Base-by-base conservation (phyloP, 768 basidiomycete genomes). In the Rhizopogon rudus region DNA sequence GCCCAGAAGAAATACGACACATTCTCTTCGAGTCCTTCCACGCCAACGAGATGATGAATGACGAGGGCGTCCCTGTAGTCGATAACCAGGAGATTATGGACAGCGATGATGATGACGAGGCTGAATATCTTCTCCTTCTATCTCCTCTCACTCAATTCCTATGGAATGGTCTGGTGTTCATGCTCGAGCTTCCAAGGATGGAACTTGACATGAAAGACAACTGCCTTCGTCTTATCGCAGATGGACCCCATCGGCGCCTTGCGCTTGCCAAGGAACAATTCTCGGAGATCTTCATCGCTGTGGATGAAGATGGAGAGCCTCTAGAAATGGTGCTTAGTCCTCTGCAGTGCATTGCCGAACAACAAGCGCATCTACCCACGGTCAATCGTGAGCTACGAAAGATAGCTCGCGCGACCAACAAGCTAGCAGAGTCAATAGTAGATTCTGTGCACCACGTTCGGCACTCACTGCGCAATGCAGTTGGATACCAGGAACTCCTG, bases 371-470 rank as follows among this genome's bases (percentile, higher is more conserved):
- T 65, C 80, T 96, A 39, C 93, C 97, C 1, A 73, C 75, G 29
- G 91, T 99, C 58, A 95, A 96, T 65, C 81, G 86, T 45, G 93
- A 98, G 72, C 72, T 98, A 52, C 82, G 88, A 58, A 94, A 92
- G 71, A 98, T 98, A 57, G 81, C 82, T n/a, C 83, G 91, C 25
- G 88, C 93, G 4, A 91, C 91, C 17, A 93, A 89, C 64, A 82
- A 91, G 31, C 77, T 99, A 25, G 93, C 94, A 5, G 93, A 98
- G 69, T 89, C 88, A 6, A 94, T 98, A 61, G 87, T 97, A 39
- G 86, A 91, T 59, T 96, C 97, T 0, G 91, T 96, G 7, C 86
- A 94, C 57, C 82, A 90, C 56, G 92, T 98, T 17, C 86, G 87
- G 33, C 79, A 74, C 39, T 83, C 87, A 3, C 74, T 93, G 52